Conservation (phyloP, 2,329 filamentous ascomycete species). For the Diaporthe ilicicola region DNA sequence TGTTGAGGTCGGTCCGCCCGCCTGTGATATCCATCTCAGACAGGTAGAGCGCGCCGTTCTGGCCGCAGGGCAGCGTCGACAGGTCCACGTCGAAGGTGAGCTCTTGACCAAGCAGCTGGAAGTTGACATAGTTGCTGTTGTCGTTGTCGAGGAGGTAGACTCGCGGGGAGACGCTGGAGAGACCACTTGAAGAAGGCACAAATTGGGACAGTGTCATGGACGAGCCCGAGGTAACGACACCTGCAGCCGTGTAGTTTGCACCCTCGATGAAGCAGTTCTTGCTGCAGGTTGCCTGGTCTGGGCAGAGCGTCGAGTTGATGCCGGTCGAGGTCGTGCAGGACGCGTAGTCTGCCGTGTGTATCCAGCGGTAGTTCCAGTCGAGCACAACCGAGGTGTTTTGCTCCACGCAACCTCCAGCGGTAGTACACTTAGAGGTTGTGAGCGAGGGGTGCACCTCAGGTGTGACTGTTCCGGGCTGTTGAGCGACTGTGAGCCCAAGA, state of each 20-base stretch:
- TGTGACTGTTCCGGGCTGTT: conserved; percentile 38
- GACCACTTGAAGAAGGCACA: conserved; percentile 34
- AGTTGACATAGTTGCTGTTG: conserved; percentile 43
- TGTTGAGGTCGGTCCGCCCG: conserved; percentile 52
- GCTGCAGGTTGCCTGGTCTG: conserved; percentile 52
- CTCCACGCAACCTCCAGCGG: conserved; percentile 49
- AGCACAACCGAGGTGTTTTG: conserved; percentile 53
- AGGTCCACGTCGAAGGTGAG: conserved; percentile 72
- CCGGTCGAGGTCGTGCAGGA: conserved; percentile 38
- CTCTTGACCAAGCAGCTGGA: conserved; percentile 66
- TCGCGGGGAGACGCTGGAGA: conserved; percentile 47
- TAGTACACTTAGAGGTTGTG: conserved; percentile 55
- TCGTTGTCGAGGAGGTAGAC: conserved; percentile 54
- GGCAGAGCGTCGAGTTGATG: conserved; percentile 48
- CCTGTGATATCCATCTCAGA: conserved; percentile 55
- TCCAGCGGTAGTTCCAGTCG: conserved; percentile 49
- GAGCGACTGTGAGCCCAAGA: conserved; percentile 37
- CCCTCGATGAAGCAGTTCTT: conserved; percentile 59
- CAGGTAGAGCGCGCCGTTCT: conserved; percentile 65
- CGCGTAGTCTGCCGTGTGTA: conserved; percentile 45
- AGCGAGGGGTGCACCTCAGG: conserved; percentile 53
- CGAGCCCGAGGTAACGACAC: conserved; percentile 38
- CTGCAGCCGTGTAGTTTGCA: conserved; percentile 48
- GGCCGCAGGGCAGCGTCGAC: conserved; percentile 66
- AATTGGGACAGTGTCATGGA: conserved; percentile 41